These are phyloP conservation scores for Urtica urens DNA, from an alignment of 306 rosid species.

Conservation along the genomic window DNA sequence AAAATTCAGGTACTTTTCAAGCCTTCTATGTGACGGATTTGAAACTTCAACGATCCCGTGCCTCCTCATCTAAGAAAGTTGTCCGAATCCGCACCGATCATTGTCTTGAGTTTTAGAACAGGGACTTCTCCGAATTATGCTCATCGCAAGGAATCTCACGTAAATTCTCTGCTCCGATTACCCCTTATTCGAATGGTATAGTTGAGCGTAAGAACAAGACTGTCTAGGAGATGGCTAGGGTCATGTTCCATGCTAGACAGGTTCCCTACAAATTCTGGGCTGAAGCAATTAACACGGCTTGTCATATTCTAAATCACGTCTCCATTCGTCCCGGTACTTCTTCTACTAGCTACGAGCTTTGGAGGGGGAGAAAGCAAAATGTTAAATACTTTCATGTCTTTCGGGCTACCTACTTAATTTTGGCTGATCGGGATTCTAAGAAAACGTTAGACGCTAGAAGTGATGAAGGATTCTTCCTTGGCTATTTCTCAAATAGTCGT, in stretches of 20 bases:
- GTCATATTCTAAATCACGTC: neutral
- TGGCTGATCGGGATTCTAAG: neutral
- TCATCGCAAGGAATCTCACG: no score
- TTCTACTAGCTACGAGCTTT: neutral
- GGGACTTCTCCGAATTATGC: no score
- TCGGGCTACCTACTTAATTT: neutral
- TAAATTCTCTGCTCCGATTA: neutral
- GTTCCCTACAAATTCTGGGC: neutral
- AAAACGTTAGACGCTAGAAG: no score
- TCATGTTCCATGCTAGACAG: neutral
- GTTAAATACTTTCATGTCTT: neutral
- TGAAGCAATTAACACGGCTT: neutral
- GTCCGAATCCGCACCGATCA: no score
- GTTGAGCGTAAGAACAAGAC: neutral
- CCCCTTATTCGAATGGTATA: neutral
- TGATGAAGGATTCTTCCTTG: no score
- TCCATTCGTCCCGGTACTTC: neutral
- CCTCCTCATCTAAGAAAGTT: no score
- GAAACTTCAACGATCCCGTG: no score
- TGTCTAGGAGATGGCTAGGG: neutral
- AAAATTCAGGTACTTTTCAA: no score
- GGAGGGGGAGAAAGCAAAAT: neutral
- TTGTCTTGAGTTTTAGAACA: no score
- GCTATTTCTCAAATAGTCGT: no score
- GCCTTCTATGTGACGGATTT: no score